Percentiles rank a stretch among this genome's conserved stretches.
Conservation (phyloP, 2,329 filamentous ascomycete species). For the Sarocladiaceae sp. region DNA sequence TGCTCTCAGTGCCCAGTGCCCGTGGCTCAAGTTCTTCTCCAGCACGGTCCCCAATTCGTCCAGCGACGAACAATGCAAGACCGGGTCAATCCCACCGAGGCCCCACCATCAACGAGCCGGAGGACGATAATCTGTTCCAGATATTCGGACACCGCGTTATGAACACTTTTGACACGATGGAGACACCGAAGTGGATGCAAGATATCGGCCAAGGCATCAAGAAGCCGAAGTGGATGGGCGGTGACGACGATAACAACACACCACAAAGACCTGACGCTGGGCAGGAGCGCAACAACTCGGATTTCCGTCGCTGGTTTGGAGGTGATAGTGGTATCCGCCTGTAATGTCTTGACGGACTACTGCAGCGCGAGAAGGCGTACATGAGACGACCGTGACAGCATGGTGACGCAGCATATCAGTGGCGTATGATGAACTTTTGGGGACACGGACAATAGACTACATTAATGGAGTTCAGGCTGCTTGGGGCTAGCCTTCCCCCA, state of each 20-base stretch:
- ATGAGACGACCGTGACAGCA: background rate
- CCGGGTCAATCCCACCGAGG: slow-evolving; percentile 21
- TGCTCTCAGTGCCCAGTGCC: slow-evolving; percentile 43
- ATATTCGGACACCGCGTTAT: slow-evolving; percentile 79
- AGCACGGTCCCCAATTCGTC: slow-evolving; percentile 38
- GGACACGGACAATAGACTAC: background rate
- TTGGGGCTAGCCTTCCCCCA: background rate
- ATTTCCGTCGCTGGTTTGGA: slow-evolving; percentile 57
- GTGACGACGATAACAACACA: slow-evolving; percentile 30
- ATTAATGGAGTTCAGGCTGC: background rate
- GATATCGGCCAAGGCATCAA: slow-evolving; percentile 66
- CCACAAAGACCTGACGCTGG: slow-evolving; percentile 27
- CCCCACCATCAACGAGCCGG: slow-evolving; percentile 44
- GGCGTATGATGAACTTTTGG: background rate
- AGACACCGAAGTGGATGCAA: slow-evolving; percentile 77
- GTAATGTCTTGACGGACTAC: slow-evolving; percentile 11
- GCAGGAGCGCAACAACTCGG: slow-evolving; percentile 26
- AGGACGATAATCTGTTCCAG: slow-evolving; percentile 79
- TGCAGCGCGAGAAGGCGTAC: background rate
- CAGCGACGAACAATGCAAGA: slow-evolving; percentile 20
- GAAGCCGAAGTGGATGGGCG: slow-evolving; percentile 77
- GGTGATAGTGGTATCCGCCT: slow-evolving; percentile 35
- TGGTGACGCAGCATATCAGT: background rate
- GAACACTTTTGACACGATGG: slow-evolving; percentile 85
- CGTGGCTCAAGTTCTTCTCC: slow-evolving; percentile 29